phyloP scores from a whole-genome alignment of 139 green algal species.

The Diplosphaera chodatii region DNA sequence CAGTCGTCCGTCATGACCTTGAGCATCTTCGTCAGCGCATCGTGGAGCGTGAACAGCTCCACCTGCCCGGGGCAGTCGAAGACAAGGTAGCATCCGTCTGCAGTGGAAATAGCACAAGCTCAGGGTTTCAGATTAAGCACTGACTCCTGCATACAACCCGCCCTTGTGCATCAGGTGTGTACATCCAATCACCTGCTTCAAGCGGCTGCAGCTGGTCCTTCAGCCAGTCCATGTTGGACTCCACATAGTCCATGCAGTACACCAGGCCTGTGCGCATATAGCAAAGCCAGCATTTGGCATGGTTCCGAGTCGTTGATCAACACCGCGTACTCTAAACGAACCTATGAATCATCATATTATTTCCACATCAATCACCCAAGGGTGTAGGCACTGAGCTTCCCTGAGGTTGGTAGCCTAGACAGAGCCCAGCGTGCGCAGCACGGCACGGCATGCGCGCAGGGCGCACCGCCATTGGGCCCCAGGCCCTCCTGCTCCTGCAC shows the following conservation, averaged over 20 bases:
- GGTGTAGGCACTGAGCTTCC: too few species aligned
- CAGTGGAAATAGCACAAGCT: too few species aligned
- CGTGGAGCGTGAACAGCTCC: constrained; percentile 64
- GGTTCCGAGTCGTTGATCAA: too few species aligned
- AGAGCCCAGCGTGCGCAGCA: too few species aligned
- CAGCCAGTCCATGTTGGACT: constrained; percentile 84
- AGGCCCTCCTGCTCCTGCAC: constrained; percentile 55
- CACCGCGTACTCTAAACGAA: too few species aligned
- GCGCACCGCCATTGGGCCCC: constrained; percentile 69
- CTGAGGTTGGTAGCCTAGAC: too few species aligned
- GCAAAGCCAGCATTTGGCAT: too few species aligned
- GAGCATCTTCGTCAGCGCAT: constrained; percentile 41
- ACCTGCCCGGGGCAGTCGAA: constrained; percentile 85
- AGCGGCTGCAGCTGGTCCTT: constrained; percentile 59
- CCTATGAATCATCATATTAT: too few species aligned
- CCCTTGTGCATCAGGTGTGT: too few species aligned
- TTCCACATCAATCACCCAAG: neutral
- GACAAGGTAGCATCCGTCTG: constrained; percentile 71
- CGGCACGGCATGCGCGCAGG: too few species aligned
- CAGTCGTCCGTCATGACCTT: constrained; percentile 10
- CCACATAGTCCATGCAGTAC: constrained; percentile 75
- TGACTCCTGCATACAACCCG: too few species aligned
- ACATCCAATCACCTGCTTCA: constrained; percentile 41
- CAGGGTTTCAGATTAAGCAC: too few species aligned
- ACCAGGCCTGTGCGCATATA: constrained; percentile 57